A percentile compares a stretch with the other conserved stretches of the same genome.
These are phyloP conservation scores for Volvariella surrecta DNA, from an alignment of 1,284 basidiomycete species.

Conservation along the genomic window DNA sequence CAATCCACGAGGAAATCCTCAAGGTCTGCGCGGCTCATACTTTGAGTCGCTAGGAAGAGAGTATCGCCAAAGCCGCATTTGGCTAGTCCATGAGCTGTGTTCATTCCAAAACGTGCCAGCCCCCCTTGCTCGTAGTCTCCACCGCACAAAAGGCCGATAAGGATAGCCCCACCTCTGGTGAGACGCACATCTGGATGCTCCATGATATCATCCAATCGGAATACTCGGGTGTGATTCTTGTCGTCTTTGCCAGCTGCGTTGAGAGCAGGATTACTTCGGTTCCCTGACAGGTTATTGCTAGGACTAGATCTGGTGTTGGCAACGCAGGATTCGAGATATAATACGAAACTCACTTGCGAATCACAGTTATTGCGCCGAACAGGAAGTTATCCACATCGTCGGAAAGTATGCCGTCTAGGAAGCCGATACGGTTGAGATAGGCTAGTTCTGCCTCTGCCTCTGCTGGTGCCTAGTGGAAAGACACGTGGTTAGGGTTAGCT, in stretches of 20 bases:
- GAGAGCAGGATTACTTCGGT: conserved; percentile 47
- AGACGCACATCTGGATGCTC: conserved; percentile 48
- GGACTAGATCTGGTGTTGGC: conserved; percentile 35
- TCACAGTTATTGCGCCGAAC: conserved; percentile 78
- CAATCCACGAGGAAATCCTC: conserved; percentile 50
- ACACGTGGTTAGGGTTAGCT: background rate
- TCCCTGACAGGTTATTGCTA: conserved; percentile 66
- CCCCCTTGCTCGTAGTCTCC: conserved; percentile 85
- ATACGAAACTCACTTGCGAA: conserved; percentile 40
- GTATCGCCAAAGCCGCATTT: conserved; percentile 64
- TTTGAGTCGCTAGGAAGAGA: conserved; percentile 55
- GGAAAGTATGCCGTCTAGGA: conserved; percentile 86
- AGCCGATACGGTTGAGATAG: conserved; percentile 69
- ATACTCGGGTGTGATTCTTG: conserved; percentile 67
- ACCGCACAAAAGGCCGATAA: conserved; percentile 81
- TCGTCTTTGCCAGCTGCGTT: conserved; percentile 65
- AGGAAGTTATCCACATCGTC: conserved; percentile 93
- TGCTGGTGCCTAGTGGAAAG: conserved; percentile 83
- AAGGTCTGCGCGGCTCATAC: conserved; percentile 36
- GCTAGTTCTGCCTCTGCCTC: conserved; percentile 97
- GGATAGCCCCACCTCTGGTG: conserved; percentile 69
- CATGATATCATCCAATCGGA: conserved; percentile 44
- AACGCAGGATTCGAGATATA: conserved; percentile 5
- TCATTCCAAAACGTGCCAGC: conserved; percentile 51
- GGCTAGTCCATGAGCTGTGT: conserved; percentile 60